Evolutionary conservation across 2,329 filamentous ascomycete species (phyloP).

Genomic region (Chrysosporium keratinophilum): DNA sequence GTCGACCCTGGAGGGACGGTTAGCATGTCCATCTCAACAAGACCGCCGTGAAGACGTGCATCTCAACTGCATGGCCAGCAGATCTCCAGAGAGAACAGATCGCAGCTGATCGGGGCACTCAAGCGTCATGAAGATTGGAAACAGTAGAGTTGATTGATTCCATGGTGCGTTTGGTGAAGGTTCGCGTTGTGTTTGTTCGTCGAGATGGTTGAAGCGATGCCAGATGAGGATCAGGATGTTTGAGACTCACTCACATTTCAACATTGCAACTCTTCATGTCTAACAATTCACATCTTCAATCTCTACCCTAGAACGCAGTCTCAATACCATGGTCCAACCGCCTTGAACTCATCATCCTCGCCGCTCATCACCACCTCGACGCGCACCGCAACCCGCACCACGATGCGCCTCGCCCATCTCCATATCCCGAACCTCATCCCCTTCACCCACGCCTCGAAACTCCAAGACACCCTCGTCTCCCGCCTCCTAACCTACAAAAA

Average conservation of each 20-base stretch:
- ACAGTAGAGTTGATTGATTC: neutral
- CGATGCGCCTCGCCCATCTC: slow-evolving; percentile 51
- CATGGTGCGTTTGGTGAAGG: slow-evolving; percentile 2
- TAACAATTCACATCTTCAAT: too few relatives aligned
- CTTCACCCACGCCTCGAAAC: slow-evolving; percentile 44
- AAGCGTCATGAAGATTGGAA: neutral
- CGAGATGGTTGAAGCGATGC: neutral
- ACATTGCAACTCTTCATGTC: too few relatives aligned
- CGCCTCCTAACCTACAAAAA: slow-evolving; percentile 53
- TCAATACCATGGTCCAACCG: neutral
- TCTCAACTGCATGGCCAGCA: slow-evolving; percentile 11
- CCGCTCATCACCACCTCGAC: too few relatives aligned
- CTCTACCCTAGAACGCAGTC: neutral
- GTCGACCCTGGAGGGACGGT: slow-evolving; percentile 17
- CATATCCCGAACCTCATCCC: slow-evolving; percentile 46
- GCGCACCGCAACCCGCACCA: too few relatives aligned
- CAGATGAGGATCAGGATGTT: too few relatives aligned
- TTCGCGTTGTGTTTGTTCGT: neutral
- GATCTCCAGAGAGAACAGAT: too few relatives aligned
- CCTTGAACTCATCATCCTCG: too few relatives aligned
- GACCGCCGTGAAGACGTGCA: slow-evolving; percentile 2
- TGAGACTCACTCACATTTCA: too few relatives aligned
- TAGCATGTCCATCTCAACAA: neutral
- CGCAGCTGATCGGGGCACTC: neutral
- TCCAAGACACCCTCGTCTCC: slow-evolving; percentile 49